Evolutionary conservation across 257 asterid species (phyloP), one percentile per base, ranked within the genome.

Genomic region (Penstemon davidsonii): DNA sequence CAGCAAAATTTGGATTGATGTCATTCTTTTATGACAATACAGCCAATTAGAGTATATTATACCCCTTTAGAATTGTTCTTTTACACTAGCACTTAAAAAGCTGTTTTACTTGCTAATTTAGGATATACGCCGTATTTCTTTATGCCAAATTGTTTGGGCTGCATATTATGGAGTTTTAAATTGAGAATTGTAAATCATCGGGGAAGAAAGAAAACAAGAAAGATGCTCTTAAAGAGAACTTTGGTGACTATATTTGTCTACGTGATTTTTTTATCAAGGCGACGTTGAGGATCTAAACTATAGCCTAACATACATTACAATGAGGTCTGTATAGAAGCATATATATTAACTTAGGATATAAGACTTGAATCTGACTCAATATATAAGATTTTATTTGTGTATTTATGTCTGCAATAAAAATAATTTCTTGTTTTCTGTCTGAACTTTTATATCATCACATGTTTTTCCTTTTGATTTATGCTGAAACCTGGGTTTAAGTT

Each of bases 11-110:
- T n/a, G 37, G 38, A 42, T 44, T 3, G 51, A 5, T 58, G 8
- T 46, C 13, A 38, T n/a, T 49, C 42, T 67, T 38, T 55, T 59
- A 4, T 68, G 44, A 44, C 63, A 44, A 42, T 53, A n/a, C n/a
- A n/a, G 50, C 6, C 8, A 9, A 12, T 43, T 43, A 8, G 5
- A 50, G 59, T 15, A 39, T 52, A 36, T 60, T 47, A 47, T 7
- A 8, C 51, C 46, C 40, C 10, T 42, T 18, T 50, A 12, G 49
- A 49, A 62, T 36, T 73, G 11, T 54, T 49, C 33, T 39, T 36
- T 62, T 46, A 55, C 38, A 11, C 63, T 56, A 47, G 54, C 46
- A 45, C 56, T 19, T 57, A 45, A 37, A 57, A 43, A 3, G 36
- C 40, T 47, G 37, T 54, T 54, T 36, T 39, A 46, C 51, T 0